phyloP scores from a whole-genome alignment of 768 basidiomycete species.

The Pleurotus tuoliensis region DNA sequence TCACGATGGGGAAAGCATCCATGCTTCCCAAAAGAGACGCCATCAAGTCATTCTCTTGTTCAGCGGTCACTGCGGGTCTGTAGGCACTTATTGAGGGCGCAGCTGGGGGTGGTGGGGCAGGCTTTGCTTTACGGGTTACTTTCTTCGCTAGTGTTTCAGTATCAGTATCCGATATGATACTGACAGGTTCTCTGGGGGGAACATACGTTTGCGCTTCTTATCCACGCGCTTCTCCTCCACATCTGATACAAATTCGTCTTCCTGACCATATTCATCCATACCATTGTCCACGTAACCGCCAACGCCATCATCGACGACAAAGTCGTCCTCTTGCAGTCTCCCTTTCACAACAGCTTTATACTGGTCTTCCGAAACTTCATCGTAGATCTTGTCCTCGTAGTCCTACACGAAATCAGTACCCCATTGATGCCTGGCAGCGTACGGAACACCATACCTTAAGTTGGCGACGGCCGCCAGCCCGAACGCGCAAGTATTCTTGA shows the following conservation, averaged over 20 bases:
- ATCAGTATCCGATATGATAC: not conserved
- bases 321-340: slow-evolving; percentile 84
- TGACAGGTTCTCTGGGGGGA: not conserved
- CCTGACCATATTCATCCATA: slow-evolving; percentile 87
- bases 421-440: slow-evolving; percentile 14
- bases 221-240: slow-evolving; percentile 36
- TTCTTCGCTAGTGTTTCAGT: slow-evolving; percentile 22
- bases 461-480: slow-evolving; percentile 55
- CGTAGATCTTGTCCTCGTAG: slow-evolving; percentile 75
- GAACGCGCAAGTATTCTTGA: slow-evolving; percentile 55
- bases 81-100: slow-evolving; percentile 76
- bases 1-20: slow-evolving; percentile 41
- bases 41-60: slow-evolving; percentile 91
- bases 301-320: slow-evolving; percentile 91
- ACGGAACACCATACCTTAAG: slow-evolving; percentile 42
- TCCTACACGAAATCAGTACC: slow-evolving; percentile 17
- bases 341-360: slow-evolving; percentile 83
- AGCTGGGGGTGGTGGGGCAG: slow-evolving; percentile 44
- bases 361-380: slow-evolving; percentile 86
- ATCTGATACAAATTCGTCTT: slow-evolving; percentile 52
- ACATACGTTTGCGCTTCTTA: slow-evolving; percentile 34
- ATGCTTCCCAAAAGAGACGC: slow-evolving; percentile 70
- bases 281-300: slow-evolving; percentile 94
- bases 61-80: slow-evolving; percentile 67
- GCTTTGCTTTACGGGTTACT: slow-evolving; percentile 38